Conservation (phyloP, 108 stramenopile species). For the Cyclotella baltica region DNA sequence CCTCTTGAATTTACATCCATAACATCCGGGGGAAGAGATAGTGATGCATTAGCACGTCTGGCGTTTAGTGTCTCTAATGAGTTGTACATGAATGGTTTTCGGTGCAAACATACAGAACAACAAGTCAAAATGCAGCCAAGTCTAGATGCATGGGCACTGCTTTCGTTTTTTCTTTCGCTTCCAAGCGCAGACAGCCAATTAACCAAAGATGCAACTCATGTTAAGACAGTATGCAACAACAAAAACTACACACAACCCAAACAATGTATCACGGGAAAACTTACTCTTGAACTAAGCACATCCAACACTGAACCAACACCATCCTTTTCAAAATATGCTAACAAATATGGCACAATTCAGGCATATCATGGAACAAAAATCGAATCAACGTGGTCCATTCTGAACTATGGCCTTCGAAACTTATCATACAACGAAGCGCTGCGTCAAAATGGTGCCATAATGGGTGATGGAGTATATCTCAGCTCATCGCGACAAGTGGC, state of each 20-base stretch:
- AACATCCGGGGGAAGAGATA: neutral
- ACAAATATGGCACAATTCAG: constrained; percentile 15
- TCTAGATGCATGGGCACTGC: constrained; percentile 14
- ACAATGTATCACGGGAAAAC: neutral
- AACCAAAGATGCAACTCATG: neutral
- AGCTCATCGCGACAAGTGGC: constrained; percentile 12
- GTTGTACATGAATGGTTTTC: constrained; percentile 4
- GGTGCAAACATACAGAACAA: neutral
- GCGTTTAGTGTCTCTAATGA: constrained; percentile 15
- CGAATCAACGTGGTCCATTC: constrained; percentile 39
- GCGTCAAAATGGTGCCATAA: constrained; percentile 26
- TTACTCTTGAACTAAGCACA: neutral
- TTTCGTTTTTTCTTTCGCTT: constrained; percentile 13
- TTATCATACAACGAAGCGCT: constrained; percentile 14
- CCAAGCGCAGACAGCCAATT: neutral
- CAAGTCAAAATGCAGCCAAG: neutral
- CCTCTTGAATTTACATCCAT: constrained; percentile 13
- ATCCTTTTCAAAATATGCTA: constrained; percentile 6
- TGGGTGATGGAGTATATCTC: constrained; percentile 30
- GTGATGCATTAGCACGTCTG: constrained; percentile 7
- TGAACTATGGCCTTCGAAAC: constrained; percentile 23
- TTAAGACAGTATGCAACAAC: neutral
- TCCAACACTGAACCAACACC: constrained; percentile 23
- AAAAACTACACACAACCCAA: too few species aligned
- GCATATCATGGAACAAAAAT: constrained; percentile 40